These are phyloP conservation scores for Blastobotrys mokoenaii DNA, from an alignment of 805 yeast genomes.

Conservation along the genomic window DNA sequence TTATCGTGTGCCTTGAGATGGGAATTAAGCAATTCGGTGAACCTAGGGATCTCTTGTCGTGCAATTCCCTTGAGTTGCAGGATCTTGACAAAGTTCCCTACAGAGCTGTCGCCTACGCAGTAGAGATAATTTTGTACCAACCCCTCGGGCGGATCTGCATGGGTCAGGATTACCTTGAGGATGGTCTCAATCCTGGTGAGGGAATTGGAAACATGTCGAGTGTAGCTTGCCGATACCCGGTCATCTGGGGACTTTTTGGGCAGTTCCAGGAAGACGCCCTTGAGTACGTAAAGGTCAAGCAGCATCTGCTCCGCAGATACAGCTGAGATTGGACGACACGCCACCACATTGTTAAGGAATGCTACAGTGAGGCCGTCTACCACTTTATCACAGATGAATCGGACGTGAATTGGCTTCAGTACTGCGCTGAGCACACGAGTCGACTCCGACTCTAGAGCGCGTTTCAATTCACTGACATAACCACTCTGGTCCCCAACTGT, in stretches of 20 bases:
- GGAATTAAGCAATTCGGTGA: constrained; percentile 33
- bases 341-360: constrained; percentile 48
- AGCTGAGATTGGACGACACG: constrained; percentile 60
- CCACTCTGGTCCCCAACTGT: constrained; percentile 66
- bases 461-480: constrained; percentile 53
- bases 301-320: constrained; percentile 72
- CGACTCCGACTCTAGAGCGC: constrained; percentile 39
- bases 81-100: constrained; percentile 55
- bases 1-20: constrained; percentile 32
- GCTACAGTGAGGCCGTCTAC: constrained; percentile 55
- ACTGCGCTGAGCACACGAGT: constrained; percentile 31
- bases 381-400: constrained; percentile 68
- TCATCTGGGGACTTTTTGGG: constrained; percentile 17
- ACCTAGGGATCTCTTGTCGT: constrained; percentile 32
- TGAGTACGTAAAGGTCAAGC: constrained; percentile 61
- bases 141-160: constrained; percentile 54
- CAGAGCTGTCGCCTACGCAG: constrained; percentile 55
- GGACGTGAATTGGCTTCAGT: constrained; percentile 59
- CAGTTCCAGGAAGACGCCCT: constrained; percentile 37
- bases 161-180: constrained; percentile 60
- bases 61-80: constrained; percentile 53
- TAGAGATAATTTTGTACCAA: constrained; percentile 59
- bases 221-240: constrained; percentile 28
- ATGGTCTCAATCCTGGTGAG: constrained; percentile 47
- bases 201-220: constrained; percentile 37